Conservation (phyloP, 805 yeast genomes). For the Ogataea allantospora region DNA sequence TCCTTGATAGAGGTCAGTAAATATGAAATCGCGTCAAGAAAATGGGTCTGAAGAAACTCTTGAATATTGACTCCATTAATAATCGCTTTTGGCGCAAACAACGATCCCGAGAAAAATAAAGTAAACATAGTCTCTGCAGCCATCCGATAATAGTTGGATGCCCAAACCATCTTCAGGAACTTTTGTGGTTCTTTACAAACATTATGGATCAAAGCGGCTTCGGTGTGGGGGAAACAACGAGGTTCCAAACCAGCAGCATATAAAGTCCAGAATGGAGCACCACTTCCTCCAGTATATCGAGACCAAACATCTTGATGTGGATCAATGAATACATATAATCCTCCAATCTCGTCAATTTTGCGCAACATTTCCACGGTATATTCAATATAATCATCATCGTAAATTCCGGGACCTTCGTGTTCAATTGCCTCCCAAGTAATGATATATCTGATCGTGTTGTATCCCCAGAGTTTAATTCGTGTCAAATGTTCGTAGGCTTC, state of each 20-base stretch:
- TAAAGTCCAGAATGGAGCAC: constrained; percentile 92
- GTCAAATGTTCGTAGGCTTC: constrained; percentile 69
- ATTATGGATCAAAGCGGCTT: constrained; percentile 80
- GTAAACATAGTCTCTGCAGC: constrained; percentile 84
- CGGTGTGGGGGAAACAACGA: constrained; percentile 61
- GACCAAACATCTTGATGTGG: constrained; percentile 97
- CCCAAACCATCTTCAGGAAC: constrained; percentile 89
- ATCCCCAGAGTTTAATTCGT: constrained; percentile 78
- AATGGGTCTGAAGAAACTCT: constrained; percentile 67
- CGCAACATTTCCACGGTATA: constrained; percentile 63
- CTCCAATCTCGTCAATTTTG: constrained; percentile 60
- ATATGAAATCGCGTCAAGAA: constrained; percentile 50
- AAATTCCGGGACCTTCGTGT: constrained; percentile 80
- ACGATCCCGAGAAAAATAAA: constrained; percentile 74
- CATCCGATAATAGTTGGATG: constrained; percentile 76
- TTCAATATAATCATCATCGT: constrained; percentile 74
- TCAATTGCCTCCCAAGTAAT: constrained; percentile 93
- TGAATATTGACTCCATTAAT: constrained; percentile 77
- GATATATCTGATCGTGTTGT: constrained; percentile 71
- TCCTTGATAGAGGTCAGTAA: constrained; percentile 42
- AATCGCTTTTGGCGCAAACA: constrained; percentile 71
- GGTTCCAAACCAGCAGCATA: constrained; percentile 89
- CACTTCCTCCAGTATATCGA: constrained; percentile 83
- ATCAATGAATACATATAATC: constrained; percentile 75
- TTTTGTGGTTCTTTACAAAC: constrained; percentile 40